Conservation (phyloP, 1,284 basidiomycete genomes). For the Inonotus obliquus region DNA sequence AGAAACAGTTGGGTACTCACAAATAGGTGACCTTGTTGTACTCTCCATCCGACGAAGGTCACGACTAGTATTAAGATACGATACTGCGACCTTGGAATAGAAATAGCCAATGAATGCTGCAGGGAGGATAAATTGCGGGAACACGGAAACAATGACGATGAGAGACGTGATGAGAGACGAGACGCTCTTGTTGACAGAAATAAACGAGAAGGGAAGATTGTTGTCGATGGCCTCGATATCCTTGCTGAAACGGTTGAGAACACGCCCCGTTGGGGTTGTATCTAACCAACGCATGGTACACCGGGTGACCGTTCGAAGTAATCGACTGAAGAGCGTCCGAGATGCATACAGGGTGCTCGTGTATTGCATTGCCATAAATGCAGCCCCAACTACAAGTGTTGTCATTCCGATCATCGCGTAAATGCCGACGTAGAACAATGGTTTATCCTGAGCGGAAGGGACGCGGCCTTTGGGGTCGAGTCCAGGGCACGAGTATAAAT, state of each 20-base stretch:
- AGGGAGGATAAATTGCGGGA: conserved; percentile 71
- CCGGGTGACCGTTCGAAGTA: conserved; percentile 52
- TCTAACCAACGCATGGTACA: conserved; percentile 33
- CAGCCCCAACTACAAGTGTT: conserved; percentile 41
- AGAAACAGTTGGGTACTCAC: background rate
- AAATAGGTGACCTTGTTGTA: conserved; percentile 57
- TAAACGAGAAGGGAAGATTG: conserved; percentile 63
- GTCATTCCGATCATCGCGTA: conserved; percentile 53
- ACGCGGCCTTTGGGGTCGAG: conserved; percentile 21
- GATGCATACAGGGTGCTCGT: conserved; percentile 60
- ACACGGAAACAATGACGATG: conserved; percentile 43
- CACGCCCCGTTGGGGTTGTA: conserved; percentile 35
- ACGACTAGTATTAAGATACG: conserved; percentile 73
- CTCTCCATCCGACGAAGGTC: conserved; percentile 79
- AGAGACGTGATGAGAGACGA: conserved; percentile 70
- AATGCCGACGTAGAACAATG: conserved; percentile 60
- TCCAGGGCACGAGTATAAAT: conserved; percentile 1
- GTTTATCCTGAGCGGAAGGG: conserved; percentile 47
- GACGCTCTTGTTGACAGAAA: conserved; percentile 68
- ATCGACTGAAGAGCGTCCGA: conserved; percentile 49
- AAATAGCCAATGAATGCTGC: conserved; percentile 60
- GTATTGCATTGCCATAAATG: conserved; percentile 49
- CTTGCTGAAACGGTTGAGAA: conserved; percentile 66
- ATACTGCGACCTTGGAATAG: conserved; percentile 62
- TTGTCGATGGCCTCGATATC: conserved; percentile 79